Evolutionary conservation across 164 flowering plant genomes (phyloP), one percentile per base, ranked within the genome.

Genomic region (Santalum album): DNA sequence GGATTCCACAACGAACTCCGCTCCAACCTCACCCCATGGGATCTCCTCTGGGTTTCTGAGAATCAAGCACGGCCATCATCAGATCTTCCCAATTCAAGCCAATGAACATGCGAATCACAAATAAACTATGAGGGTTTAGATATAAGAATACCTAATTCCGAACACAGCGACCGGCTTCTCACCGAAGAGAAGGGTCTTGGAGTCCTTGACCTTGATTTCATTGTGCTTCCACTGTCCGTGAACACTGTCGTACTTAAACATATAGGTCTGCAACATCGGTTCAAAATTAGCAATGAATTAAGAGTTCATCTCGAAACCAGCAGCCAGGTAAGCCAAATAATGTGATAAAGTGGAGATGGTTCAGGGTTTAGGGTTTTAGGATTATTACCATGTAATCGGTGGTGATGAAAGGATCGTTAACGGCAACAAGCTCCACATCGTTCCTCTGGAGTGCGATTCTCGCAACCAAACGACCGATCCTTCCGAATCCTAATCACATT

Each of bases 11-110:
- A 75, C 35, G 26, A 17, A 60, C 14, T 75, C 79, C 18, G 76
- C 79, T 57, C 79, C 90, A 35, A 72, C 49, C 65, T 72, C 81
- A 36, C 42, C 81, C 90, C 90, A 84, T 54, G 83, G 79, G 46
- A 75, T 72, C 58, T 72, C 76, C 25, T 66, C 76, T 12, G 74
- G 76, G 55, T 75, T 69, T 71, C 79, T 75, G 1, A n/a, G n/a
- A n/a, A n/a, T n/a, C n/a, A n/a, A n/a, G n/a, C n/a, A n/a, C n/a
- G n/a, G n/a, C n/a, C n/a, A n/a, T n/a, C n/a, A 15, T 39, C n/a
- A n/a, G 12, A 57, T 6, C n/a, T 25, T n/a, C n/a, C 35, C 7
- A n/a, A n/a, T n/a, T n/a, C n/a, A n/a, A n/a, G n/a, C n/a, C n/a
- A n/a, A n/a, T n/a, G n/a, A n/a, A n/a, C n/a, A n/a, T n/a, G n/a